Evolutionary conservation across 1,284 basidiomycete genomes (phyloP), one percentile per base, ranked within the genome.

Genomic region (Irpex sp.): DNA sequence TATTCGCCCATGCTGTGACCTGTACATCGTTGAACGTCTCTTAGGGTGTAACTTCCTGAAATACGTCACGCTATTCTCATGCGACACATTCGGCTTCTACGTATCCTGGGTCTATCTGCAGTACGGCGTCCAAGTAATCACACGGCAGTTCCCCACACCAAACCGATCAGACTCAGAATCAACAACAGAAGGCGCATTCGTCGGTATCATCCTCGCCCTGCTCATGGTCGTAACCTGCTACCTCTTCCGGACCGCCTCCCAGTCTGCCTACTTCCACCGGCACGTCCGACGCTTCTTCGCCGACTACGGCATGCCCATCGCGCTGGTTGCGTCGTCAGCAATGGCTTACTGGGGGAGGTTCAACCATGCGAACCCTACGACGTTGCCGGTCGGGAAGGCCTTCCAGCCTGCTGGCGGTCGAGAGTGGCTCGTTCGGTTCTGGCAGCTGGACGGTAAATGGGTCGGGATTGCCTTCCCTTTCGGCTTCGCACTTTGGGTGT

Each of bases 1-100:
- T 75, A 58, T 57, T 3, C 21, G 37, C 31, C 34, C 5, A 6
- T 26, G 44, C 56, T 49, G 17, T 8, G 7, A 19, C 51, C 1
- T 34, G 34, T 0, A 56, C 40, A 36, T 31, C 5, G 8, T 17
- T 37, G 31, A 56, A 15, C 31, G 26, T 13, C 5, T 13, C 65
- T 62, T 65, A 94, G 93, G 86, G 79, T 92, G 91, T 69, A 90
- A 92, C 71, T 90, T 92, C 66, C 81, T 95, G 40, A 86, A 84
- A 82, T 95, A 93, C 71, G 93, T 97, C 31, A 96, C 95, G 0
- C 82, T 94, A 11, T 92, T 98, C 79, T 93, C 94, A 1, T 96
- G 93, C 71, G 93, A 97, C 69, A 97, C 95, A 0, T 97, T 97
- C 72, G 94, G 96, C 2, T 95, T 96, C 75, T 95, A 95, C 73